Base-by-base conservation (phyloP, 176 grass and related monocot species). In the maize (Zea mays) region DNA sequence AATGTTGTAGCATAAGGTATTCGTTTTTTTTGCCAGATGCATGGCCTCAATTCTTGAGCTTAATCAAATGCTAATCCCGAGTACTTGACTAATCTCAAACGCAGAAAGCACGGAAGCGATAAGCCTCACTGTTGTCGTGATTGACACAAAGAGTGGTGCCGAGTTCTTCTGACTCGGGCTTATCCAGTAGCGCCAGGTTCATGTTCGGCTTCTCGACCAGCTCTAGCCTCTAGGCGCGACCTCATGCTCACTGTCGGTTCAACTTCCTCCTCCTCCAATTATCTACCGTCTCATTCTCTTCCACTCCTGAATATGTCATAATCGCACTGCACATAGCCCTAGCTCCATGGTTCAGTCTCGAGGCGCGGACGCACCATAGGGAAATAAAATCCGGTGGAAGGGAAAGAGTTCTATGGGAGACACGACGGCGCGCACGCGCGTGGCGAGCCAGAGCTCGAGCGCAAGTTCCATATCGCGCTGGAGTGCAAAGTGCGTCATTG, bases 201-300 rank as follows among this genome's bases (percentile, higher is more conserved):
- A 92, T 73, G 69, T 90, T 83, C 41, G 96, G 96, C 71, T 99
- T 99, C 83, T 88, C 88, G 55, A 86, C 95, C 47, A 99, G 89
- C 38, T 93, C 87, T 37, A 94, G 65, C 87, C 38, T 93, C 87
- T 37, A 94, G 65, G 38, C 91, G 65, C 67, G 90, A 87, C 72
- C 67, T 84, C 44, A 77, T 11, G 43, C 51, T 71, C 71, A 47
- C 41, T 56, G 19, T 16, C 19, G 69, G 47, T 64, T 64, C 82
- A 47, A 9, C 20, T 10, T 46, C 84, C 10, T 83, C 85, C 34
- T 85, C 90, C 40, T 74, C 86, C 35, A 81, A 20, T 35, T 81
- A 38, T 33, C 70, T 39, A 65, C 46, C 69, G 60, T 62, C 11
- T 61, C 78, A 16, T 73, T 62, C 58, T 82, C 65, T 20, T 39